These are phyloP conservation scores for Nemophila menziesii DNA, from an alignment of 257 asterid genomes.

Conservation along the genomic window DNA sequence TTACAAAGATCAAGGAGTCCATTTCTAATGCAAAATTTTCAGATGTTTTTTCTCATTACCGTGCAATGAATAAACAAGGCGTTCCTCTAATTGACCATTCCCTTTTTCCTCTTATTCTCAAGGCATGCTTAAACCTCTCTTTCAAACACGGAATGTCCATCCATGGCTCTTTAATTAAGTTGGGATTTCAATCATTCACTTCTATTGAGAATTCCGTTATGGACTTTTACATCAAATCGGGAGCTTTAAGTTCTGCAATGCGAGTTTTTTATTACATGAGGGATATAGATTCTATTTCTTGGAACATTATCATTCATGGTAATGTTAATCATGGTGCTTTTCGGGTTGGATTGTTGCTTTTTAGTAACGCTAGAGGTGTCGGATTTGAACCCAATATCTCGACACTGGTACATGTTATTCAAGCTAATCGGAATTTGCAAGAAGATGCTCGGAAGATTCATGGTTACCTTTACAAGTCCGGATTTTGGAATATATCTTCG, in stretches of 20 bases:
- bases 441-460: conserved; percentile 40
- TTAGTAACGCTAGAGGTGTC: conserved; percentile 32
- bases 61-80: conserved; percentile 25
- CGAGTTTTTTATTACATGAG: conserved; percentile 35
- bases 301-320: conserved; percentile 71
- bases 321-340: conserved; percentile 32
- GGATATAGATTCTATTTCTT: conserved; percentile 57
- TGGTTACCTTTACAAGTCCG: conserved; percentile 43
- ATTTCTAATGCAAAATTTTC: conserved; percentile 39
- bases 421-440: conserved; percentile 34
- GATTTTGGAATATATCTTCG: conserved; percentile 37
- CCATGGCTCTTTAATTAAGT: conserved; percentile 55
- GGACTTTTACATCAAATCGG: conserved; percentile 64
- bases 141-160: conserved; percentile 34
- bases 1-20: conserved; percentile 34
- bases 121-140: conserved; percentile 43
- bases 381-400: conserved; percentile 75
- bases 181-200: conserved; percentile 44
- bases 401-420: conserved; percentile 56
- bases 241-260: conserved; percentile 33
- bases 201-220: conserved; percentile 56
- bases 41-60: conserved; percentile 39
- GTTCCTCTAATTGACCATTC: conserved; percentile 29
- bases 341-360: conserved; percentile 39
- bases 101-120: conserved; percentile 50